Percentiles rank a stretch among this genome's conserved stretches.
Evolutionary conservation across 2,329 filamentous ascomycete species (phyloP).

Genomic region (Ophiognomonia clavigignenti-juglandacearum): DNA sequence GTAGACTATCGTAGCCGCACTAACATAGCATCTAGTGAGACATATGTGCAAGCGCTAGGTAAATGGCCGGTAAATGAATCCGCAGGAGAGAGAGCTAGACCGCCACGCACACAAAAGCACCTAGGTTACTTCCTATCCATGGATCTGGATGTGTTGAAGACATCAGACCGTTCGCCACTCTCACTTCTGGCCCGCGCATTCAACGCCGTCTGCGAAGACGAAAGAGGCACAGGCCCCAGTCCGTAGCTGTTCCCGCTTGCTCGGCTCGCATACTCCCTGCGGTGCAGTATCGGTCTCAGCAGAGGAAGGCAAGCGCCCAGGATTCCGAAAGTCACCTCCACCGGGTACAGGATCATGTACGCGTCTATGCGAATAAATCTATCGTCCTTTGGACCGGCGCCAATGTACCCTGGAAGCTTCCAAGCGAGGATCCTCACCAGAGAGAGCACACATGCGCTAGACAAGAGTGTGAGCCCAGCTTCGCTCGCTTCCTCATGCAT

Average conservation of each 20-base stretch:
- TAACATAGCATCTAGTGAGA: too few relatives aligned
- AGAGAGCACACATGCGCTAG: slow-evolving; percentile 4
- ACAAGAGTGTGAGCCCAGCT: background rate
- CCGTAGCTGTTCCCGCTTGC: slow-evolving; percentile 2
- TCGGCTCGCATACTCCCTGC: slow-evolving; percentile 9
- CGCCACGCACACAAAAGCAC: too few relatives aligned
- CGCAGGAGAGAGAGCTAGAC: too few relatives aligned
- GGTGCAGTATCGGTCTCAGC: slow-evolving; percentile 9
- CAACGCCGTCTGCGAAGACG: slow-evolving; percentile 1
- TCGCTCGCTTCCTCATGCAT: background rate
- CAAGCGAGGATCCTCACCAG: slow-evolving; percentile 5
- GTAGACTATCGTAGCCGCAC: too few relatives aligned
- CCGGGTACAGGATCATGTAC: slow-evolving; percentile 1
- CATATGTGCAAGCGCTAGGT: too few relatives aligned
- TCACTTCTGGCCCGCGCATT: background rate
- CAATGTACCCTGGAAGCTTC: slow-evolving; percentile 6
- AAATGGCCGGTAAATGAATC: too few relatives aligned
- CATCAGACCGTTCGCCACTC: too few relatives aligned
- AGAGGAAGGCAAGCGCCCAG: slow-evolving; percentile 10
- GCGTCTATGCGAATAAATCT: slow-evolving; percentile 5
- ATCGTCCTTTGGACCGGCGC: background rate
- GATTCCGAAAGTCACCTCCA: slow-evolving; percentile 9
- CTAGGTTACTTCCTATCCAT: too few relatives aligned
- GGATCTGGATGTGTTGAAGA: too few relatives aligned
- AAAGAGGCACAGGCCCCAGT: slow-evolving; percentile 1